Evolutionary conservation across 768 basidiomycete species (phyloP).

Genomic region (Trametes elegans): DNA sequence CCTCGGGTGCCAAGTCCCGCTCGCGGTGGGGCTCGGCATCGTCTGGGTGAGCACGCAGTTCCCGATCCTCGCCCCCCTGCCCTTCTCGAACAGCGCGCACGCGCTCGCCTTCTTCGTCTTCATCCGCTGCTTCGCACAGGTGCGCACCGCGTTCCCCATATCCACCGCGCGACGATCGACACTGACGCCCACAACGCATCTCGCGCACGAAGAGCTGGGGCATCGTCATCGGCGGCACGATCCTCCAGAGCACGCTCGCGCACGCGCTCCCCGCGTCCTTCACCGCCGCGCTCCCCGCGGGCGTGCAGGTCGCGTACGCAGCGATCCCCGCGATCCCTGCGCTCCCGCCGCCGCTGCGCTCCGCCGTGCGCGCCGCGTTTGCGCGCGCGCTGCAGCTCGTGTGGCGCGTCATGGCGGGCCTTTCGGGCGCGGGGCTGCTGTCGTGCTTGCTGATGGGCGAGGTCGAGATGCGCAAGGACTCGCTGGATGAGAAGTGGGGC

Average conservation of each 20-base stretch:
- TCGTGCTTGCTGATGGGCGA: conserved; percentile 27
- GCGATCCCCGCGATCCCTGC: conserved; percentile 30
- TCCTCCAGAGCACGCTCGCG: conserved; percentile 37
- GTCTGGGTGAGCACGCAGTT: conserved; percentile 7
- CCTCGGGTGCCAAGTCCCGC: conserved; percentile 23
- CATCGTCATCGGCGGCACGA: conserved; percentile 35
- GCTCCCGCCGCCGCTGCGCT: conserved; percentile 24
- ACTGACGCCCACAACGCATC: neutral
- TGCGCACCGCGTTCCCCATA: neutral
- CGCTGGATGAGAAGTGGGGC: conserved; percentile 27
- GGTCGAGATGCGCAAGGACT: conserved; percentile 24
- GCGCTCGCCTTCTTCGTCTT: conserved; percentile 34
- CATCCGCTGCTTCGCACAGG: conserved; percentile 24
- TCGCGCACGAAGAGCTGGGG: conserved; percentile 35
- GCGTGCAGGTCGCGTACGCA: conserved; percentile 27
- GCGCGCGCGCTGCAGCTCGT: conserved; percentile 27
- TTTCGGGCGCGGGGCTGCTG: conserved; percentile 31
- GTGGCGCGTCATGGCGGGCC: conserved; percentile 33
- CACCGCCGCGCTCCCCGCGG: conserved; percentile 25
- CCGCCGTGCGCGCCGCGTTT: conserved; percentile 31
- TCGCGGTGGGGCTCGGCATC: conserved; percentile 32
- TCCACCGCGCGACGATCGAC: neutral
- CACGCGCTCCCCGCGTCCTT: conserved; percentile 31
- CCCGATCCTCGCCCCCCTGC: conserved; percentile 20
- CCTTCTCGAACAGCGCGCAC: conserved; percentile 31